phyloP scores from a whole-genome alignment of 2,329 filamentous ascomycete species.

The Chalara sp. region DNA sequence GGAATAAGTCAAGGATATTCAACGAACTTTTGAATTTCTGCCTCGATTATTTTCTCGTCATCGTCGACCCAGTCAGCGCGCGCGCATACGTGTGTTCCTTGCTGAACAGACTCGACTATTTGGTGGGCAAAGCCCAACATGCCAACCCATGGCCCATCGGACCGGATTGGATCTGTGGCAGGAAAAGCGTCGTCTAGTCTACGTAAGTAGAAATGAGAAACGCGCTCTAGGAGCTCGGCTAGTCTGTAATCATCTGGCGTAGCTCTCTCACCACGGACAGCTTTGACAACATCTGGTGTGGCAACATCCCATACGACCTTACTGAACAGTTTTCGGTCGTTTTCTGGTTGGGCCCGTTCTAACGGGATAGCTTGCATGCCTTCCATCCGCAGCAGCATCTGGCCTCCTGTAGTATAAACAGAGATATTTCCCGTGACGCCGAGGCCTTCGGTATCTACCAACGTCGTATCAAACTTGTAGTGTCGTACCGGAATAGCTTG shows the following conservation, averaged over 20 bases:
- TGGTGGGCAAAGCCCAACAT: no score
- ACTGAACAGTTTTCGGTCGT: conserved; percentile 19
- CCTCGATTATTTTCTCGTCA: no score
- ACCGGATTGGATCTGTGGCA: not conserved
- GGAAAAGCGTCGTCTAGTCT: not conserved
- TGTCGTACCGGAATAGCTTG: not conserved
- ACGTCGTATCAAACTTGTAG: no score
- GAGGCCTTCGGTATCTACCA: not conserved
- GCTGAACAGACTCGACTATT: no score
- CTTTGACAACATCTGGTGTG: conserved; percentile 10
- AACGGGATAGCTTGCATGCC: conserved; percentile 14
- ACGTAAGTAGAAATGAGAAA: conserved; percentile 4
- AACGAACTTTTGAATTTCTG: no score
- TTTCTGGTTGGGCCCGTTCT: conserved; percentile 10
- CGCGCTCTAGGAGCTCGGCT: conserved; percentile 7
- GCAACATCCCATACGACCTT: conserved; percentile 11
- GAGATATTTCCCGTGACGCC: not conserved
- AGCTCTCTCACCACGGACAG: conserved; percentile 8
- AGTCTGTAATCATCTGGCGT: conserved; percentile 7
- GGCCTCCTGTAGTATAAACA: not conserved
- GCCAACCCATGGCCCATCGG: no score
- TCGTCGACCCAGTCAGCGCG: no score
- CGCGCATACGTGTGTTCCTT: no score
- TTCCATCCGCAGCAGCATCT: conserved; percentile 17
- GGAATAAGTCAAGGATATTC: no score